Base-by-base conservation (phyloP, 2,329 filamentous ascomycete species). In the Xylaria arbuscula region DNA sequence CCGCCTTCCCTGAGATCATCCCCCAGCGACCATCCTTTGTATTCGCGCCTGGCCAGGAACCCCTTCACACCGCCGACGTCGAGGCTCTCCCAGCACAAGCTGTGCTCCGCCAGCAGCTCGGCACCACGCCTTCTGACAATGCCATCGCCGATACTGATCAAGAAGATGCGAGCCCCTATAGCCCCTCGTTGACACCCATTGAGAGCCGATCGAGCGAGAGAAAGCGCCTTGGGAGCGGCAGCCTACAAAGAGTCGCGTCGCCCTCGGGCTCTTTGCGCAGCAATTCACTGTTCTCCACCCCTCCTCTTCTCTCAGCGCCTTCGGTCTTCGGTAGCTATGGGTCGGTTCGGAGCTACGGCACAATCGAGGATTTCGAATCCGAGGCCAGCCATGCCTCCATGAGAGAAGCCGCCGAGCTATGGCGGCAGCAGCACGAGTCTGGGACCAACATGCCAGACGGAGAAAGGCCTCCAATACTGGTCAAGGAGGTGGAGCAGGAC, bases 401-500 rank as follows among this genome's bases (percentile, higher is more conserved):
- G 80, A 79, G 79, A 2, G 81, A 87, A 67, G 84, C 84, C 7
- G 84, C 81, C 1, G 81, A 84, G n/a, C 70, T 87, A 66, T 86
- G 84, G 85, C 81, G 80, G 62, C 82, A 86, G 72, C 84, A 86
- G 72, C 86, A 89, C 72, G 84, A 88, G 65, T 78, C 80, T 5
- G 81, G 79, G 13, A 80, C 79, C n/a, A 82, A 81, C 51, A 74
- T 82, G 22, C 80, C 83, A 0, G 87, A 88, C 70, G 86, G 86
- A 34, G 90, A 91, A 74, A 84, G 87, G 38, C 89, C 92, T 72
- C 92, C 93, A 1, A 86, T 98, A 64, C 82, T 97, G n/a, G 90
- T 98, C 62, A 95, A 94, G 81, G 92, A 94, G 79, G 87, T 97
- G 13, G 92, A 97, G 78, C 92, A 96, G 74, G 93, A 96, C 72